Percentiles rank a stretch among this genome's conserved stretches.
Evolutionary conservation across 2,329 filamentous ascomycete genomes (phyloP).

Genomic region (Onygenales sp.): DNA sequence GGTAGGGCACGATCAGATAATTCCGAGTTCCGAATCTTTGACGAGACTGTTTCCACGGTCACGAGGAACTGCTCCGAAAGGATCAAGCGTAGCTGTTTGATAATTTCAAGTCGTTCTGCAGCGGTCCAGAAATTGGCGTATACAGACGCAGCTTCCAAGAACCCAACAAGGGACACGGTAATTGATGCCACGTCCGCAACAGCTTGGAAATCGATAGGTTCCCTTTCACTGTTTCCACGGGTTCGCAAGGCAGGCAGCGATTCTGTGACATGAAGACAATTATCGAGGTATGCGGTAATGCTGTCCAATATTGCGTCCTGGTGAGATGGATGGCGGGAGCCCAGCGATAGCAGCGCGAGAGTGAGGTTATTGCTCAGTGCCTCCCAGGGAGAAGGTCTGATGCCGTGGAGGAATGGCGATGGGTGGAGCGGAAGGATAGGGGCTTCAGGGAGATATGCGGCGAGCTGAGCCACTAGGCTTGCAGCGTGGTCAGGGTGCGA

Average conservation of each 20-base stretch:
- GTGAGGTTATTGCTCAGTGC: conserved; percentile 70
- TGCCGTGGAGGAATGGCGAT: conserved; percentile 71
- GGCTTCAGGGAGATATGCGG: conserved; percentile 76
- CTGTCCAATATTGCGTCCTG: conserved; percentile 57
- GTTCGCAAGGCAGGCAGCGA: conserved; percentile 45
- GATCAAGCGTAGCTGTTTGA: conserved; percentile 61
- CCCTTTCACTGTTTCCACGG: conserved; percentile 45
- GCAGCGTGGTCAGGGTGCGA: conserved; percentile 63
- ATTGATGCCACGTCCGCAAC: conserved; percentile 64
- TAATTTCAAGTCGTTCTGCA: conserved; percentile 61
- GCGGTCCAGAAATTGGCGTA: conserved; percentile 74
- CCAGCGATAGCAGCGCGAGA: conserved; percentile 70
- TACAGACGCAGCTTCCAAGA: conserved; percentile 71
- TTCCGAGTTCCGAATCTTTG: conserved; percentile 74
- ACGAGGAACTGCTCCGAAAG: conserved; percentile 79
- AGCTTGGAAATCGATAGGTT: conserved; percentile 39
- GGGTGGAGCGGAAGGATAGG: conserved; percentile 67
- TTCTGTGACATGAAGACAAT: conserved; percentile 56
- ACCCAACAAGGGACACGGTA: conserved; percentile 78
- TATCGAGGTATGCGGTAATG: conserved; percentile 62
- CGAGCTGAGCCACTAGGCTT: conserved; percentile 67
- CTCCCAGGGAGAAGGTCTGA: conserved; percentile 85
- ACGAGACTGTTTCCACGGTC: conserved; percentile 79
- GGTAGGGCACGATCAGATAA: conserved; percentile 55
- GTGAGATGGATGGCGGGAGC: conserved; percentile 60